phyloP scores from a whole-genome alignment of 805 yeast genomes.

The Starmerella davenportii region DNA sequence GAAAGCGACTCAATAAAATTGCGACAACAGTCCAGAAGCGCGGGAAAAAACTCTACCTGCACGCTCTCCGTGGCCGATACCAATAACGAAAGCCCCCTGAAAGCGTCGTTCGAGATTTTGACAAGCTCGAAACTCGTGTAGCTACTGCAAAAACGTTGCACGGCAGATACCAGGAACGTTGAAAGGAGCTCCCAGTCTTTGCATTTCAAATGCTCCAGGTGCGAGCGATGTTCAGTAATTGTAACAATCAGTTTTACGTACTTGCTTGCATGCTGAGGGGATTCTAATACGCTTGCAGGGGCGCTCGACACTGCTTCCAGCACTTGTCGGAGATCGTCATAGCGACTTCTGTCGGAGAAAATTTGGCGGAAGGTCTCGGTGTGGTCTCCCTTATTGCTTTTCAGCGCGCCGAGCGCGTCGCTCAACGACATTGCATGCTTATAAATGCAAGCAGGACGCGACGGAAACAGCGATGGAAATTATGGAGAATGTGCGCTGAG shows the following conservation, averaged over 20 bases:
- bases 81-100: slow-evolving; percentile 1
- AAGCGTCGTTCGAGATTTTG: background rate
- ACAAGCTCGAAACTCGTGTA: background rate
- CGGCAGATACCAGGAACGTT: slow-evolving; percentile 1
- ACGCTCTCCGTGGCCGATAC: slow-evolving; percentile 1
- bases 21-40: slow-evolving; percentile 1
- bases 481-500: too few species aligned
- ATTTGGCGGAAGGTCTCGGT: background rate
- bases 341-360: background rate
- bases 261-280: slow-evolving; percentile 1
- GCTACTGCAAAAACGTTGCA: background rate
- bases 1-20: slow-evolving; percentile 1
- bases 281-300: background rate
- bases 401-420: background rate
- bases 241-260: slow-evolving; percentile 1
- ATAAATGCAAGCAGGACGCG: background rate
- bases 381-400: background rate
- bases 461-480: too few species aligned
- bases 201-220: slow-evolving; percentile 6
- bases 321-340: background rate
- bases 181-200: slow-evolving; percentile 3
- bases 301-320: background rate
- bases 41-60: background rate
- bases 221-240: slow-evolving; percentile 3
- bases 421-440: background rate